phyloP scores from a whole-genome alignment of 139 green algal genomes.

The Coelastrella sp. region DNA sequence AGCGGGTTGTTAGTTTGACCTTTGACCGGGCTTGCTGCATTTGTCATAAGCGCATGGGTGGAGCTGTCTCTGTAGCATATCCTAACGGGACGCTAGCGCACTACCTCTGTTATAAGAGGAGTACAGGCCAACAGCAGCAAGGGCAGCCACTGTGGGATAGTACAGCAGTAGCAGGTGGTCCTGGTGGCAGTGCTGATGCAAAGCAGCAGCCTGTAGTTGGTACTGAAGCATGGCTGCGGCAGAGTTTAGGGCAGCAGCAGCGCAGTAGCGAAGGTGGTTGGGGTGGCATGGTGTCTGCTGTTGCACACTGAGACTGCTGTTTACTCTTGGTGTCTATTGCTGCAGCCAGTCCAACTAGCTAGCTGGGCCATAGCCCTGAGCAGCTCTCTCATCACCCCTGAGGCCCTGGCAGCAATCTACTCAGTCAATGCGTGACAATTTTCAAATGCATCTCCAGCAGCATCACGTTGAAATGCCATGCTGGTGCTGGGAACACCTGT shows the following conservation, averaged over 20 bases:
- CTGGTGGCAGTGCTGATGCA: neutral
- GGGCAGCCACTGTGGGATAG: neutral
- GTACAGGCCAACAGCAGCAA: neutral
- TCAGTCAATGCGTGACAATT: too few species aligned
- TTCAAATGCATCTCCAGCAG: too few species aligned
- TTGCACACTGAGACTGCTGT: neutral
- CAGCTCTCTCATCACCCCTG: too few species aligned
- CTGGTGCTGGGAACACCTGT: too few species aligned
- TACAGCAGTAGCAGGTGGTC: neutral
- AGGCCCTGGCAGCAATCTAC: too few species aligned
- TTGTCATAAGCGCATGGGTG: slow-evolving; percentile 89
- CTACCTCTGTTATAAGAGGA: slow-evolving; percentile 81
- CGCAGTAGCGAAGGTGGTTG: neutral
- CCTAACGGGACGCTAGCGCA: slow-evolving; percentile 79
- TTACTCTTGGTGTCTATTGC: too few species aligned
- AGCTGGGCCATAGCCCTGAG: too few species aligned
- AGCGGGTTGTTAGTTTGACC: slow-evolving; percentile 73
- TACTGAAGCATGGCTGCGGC: neutral
- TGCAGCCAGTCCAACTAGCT: too few species aligned
- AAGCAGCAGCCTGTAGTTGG: neutral
- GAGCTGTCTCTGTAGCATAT: slow-evolving; percentile 82
- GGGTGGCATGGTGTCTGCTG: neutral
- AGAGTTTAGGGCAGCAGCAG: neutral
- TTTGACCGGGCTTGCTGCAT: slow-evolving; percentile 84
- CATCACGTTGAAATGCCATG: too few species aligned